Evolutionary conservation across 2,329 filamentous ascomycete genomes (phyloP).

Genomic region (Zasmidium angulare): DNA sequence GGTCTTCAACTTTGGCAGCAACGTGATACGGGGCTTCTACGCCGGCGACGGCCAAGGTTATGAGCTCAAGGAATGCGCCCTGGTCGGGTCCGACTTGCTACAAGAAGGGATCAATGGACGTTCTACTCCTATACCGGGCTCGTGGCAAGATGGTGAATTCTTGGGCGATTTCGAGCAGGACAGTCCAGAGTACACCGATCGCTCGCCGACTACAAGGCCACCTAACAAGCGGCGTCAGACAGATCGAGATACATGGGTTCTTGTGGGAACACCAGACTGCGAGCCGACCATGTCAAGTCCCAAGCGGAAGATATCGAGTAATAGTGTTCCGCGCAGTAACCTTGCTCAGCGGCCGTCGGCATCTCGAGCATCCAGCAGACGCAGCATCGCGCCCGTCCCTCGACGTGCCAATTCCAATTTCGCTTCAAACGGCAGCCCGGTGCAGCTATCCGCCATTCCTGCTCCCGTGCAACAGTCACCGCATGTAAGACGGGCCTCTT

Average conservation of each 20-base stretch:
- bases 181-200: constrained; percentile 42
- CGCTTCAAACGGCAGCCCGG: constrained; percentile 38
- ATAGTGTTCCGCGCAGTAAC: constrained; percentile 22
- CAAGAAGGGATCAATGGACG: constrained; percentile 27
- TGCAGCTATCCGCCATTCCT: constrained; percentile 10
- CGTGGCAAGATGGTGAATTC: constrained; percentile 53
- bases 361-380: constrained; percentile 33
- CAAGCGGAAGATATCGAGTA: constrained; percentile 34
- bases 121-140: constrained; percentile 53
- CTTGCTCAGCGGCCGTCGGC: constrained; percentile 23
- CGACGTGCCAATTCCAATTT: constrained; percentile 38
- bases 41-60: constrained; percentile 79
- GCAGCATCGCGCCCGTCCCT: constrained; percentile 42
- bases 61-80: constrained; percentile 42
- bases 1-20: constrained; percentile 79
- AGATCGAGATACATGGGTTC: constrained; percentile 50
- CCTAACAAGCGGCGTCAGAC: constrained; percentile 48
- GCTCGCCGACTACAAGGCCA: constrained; percentile 21
- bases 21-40: constrained; percentile 78
- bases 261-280: constrained; percentile 49
- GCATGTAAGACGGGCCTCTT: constrained; percentile 52
- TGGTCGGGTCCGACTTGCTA: constrained; percentile 20
- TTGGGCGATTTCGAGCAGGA: constrained; percentile 45
- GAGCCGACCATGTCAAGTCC: constrained; percentile 55
- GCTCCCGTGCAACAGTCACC: constrained; percentile 7